Evolutionary conservation across 139 green algal species (phyloP).

Genomic region (Pedinophyceae sp.): DNA sequence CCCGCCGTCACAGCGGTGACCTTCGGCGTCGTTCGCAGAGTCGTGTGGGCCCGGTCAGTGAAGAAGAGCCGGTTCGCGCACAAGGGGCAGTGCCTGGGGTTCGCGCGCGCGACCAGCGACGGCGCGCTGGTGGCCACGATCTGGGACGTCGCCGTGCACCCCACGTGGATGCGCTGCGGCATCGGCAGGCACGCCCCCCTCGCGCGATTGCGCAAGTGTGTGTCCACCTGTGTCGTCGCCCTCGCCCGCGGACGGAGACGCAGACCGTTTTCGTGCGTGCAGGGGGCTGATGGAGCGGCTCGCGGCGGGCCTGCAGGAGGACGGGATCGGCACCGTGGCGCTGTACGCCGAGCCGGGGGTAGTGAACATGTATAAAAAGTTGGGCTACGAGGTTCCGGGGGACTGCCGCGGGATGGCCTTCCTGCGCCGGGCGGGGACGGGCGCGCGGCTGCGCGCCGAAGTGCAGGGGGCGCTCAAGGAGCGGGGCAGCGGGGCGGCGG

Average conservation of each 20-base stretch:
- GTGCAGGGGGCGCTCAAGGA: too few species aligned
- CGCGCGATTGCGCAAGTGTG: constrained; percentile 2
- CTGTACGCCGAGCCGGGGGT: constrained; percentile 49
- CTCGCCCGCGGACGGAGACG: constrained; percentile 5
- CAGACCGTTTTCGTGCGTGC: constrained; percentile 17
- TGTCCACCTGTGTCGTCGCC: constrained; percentile 4
- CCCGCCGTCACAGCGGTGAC: too few species aligned
- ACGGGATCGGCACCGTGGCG: constrained; percentile 53
- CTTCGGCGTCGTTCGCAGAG: too few species aligned
- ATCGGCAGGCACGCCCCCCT: constrained; percentile 13
- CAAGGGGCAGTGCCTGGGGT: constrained; percentile 53
- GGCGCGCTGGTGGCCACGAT: constrained; percentile 58
- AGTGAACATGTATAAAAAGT: constrained; percentile 63
- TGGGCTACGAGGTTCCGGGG: constrained; percentile 57
- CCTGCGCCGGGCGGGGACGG: too few species aligned
- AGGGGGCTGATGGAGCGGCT: constrained; percentile 63
- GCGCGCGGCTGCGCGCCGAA: too few species aligned
- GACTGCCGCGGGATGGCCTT: constrained; percentile 65
- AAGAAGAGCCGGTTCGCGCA: constrained; percentile 26
- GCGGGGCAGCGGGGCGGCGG: too few species aligned
- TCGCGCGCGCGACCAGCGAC: constrained; percentile 72
- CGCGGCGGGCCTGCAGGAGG: constrained; percentile 41
- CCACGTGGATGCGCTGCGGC: constrained; percentile 9
- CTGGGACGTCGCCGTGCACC: constrained; percentile 68
- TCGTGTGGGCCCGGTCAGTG: constrained; percentile 44